A percentile compares a stretch with the other conserved stretches of the same genome.
phyloP scores from a whole-genome alignment of 257 asterid genomes.

The Plantago major region DNA sequence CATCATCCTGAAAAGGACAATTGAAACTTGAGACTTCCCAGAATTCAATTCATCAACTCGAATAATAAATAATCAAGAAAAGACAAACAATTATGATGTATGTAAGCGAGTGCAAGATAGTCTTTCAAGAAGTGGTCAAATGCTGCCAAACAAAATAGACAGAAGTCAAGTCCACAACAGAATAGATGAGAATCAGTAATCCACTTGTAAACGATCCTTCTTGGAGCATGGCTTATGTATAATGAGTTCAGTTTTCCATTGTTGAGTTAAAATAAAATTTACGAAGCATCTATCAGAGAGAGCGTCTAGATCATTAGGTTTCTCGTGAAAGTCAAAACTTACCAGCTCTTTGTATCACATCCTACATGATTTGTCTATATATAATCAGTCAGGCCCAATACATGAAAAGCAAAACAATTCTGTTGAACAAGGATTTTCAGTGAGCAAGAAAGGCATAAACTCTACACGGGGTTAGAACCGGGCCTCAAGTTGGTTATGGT shows the following conservation, averaged over 20 bases:
- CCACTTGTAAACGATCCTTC: no score
- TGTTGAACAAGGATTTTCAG: not conserved
- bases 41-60: conserved; percentile 3
- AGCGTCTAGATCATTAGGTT: not conserved
- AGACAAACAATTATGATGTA: not conserved
- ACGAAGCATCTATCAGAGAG: not conserved
- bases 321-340: not conserved
- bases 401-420: no score
- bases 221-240: no score
- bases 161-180: no score
- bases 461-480: no score
- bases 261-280: not conserved
- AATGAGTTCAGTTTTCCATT: not conserved
- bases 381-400: no score
- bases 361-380: no score
- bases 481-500: no score
- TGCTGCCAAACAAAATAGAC: no score
- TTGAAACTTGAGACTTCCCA: not conserved
- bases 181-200: no score
- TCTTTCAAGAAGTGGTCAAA: no score
- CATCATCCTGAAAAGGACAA: conserved; percentile 62
- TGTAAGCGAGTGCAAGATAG: not conserved
- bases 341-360: not conserved
- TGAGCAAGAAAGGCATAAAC: not conserved
- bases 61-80: not conserved